Percentiles rank a stretch among this genome's conserved stretches.
Conservation (phyloP, 352 stramenopile genomes). For the Pythium guiyangense region DNA sequence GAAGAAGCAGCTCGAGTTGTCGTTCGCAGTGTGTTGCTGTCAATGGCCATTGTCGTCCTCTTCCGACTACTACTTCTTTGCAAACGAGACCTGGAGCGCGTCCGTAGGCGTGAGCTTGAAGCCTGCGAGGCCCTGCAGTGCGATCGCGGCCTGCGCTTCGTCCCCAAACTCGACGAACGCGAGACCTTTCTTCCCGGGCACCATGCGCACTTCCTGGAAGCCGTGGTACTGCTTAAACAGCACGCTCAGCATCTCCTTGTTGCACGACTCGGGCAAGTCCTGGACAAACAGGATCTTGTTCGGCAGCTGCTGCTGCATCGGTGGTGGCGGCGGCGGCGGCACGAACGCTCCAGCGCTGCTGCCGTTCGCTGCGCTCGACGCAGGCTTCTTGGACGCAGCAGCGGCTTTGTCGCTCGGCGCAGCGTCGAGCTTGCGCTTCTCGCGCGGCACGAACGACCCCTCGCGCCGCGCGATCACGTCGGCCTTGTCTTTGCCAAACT, state of each 20-base stretch:
- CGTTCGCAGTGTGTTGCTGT: no score
- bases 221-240: conserved; percentile 97
- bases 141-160: conserved; percentile 76
- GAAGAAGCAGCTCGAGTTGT: no score
- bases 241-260: conserved; percentile 94
- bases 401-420: conserved; percentile 23
- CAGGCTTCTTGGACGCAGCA: conserved; percentile 16
- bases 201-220: conserved; percentile 95
- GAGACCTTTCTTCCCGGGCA: conserved; percentile 90
- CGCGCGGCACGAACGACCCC: conserved; percentile 64
- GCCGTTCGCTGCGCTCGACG: conserved; percentile 25
- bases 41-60: no score
- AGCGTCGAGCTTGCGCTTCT: conserved; percentile 76
- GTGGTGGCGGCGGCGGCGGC: conserved; percentile 33
- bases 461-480: conserved; percentile 75
- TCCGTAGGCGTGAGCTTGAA: conserved; percentile 87
- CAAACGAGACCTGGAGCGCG: conserved; percentile 78
- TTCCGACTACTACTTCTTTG: conserved; percentile 71
- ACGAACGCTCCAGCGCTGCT: conserved; percentile 18
- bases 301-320: conserved; percentile 55
- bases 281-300: conserved; percentile 94
- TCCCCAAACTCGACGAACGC: conserved; percentile 96
- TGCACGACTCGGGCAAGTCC: conserved; percentile 92
- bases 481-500: conserved; percentile 82
- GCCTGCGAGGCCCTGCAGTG: conserved; percentile 70